Percentiles rank a stretch among this genome's conserved stretches.
These are phyloP conservation scores for Globisporangium cylindrosporum DNA, from an alignment of 352 stramenopile species.

Conservation along the genomic window DNA sequence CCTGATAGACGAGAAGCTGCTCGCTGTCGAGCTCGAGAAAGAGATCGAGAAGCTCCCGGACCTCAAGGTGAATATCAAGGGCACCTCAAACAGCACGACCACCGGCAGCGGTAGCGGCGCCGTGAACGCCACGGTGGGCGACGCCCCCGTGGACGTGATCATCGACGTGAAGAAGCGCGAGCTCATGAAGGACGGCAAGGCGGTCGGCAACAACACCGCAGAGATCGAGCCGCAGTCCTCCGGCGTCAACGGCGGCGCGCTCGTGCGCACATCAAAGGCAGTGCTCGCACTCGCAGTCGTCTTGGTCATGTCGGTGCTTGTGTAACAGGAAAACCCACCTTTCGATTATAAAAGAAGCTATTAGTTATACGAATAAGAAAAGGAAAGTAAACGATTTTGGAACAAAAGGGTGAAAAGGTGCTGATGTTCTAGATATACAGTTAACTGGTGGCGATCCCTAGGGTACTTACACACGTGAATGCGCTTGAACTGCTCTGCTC, in stretches of 20 bases:
- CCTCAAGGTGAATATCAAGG: conserved; percentile 28
- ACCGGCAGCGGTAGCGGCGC: neutral
- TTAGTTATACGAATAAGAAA: conserved; percentile 5
- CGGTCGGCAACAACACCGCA: conserved; percentile 7
- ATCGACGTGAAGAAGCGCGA: conserved; percentile 48
- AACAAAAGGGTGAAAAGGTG: neutral
- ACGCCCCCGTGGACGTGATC: conserved; percentile 29
- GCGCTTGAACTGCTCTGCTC: neutral
- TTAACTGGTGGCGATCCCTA: neutral
- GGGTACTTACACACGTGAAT: conserved; percentile 1
- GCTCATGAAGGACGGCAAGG: conserved; percentile 26
- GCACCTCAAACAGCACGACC: conserved; percentile 5
- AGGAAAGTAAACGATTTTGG: neutral
- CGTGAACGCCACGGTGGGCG: neutral
- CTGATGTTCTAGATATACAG: neutral
- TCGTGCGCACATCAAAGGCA: conserved; percentile 7
- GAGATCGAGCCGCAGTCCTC: conserved; percentile 9
- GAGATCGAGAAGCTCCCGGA: conserved; percentile 24
- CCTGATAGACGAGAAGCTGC: conserved; percentile 19
- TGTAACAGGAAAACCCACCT: neutral
- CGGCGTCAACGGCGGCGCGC: neutral
- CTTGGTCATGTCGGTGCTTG: conserved; percentile 3
- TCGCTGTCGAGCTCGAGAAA: conserved; percentile 14
- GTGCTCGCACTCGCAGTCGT: conserved; percentile 7
- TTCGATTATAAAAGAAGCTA: neutral